Conservation (phyloP, 148 eudicot genomes). For the Cornus suecica region DNA sequence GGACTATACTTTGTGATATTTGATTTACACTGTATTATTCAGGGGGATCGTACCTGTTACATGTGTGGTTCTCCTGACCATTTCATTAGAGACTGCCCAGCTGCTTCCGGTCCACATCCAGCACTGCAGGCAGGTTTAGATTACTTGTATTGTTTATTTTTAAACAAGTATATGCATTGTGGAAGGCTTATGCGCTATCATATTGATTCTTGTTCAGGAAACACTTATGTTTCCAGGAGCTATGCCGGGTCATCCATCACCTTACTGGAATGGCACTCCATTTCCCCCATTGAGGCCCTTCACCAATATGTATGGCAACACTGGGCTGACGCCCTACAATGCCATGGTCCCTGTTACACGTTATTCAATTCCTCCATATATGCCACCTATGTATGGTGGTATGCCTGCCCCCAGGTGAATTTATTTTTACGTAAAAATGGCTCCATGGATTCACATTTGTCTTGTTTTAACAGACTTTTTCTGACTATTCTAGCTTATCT, state of each 20-base stretch:
- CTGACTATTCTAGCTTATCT: too few species aligned
- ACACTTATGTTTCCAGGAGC: slow-evolving; percentile 40
- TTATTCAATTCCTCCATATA: slow-evolving; percentile 40
- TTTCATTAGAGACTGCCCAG: slow-evolving; percentile 67
- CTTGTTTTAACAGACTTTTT: too few species aligned
- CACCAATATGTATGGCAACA: slow-evolving; percentile 44
- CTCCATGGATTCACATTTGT: background rate
- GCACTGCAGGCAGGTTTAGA: slow-evolving; percentile 31
- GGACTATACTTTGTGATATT: background rate
- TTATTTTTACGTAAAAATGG: background rate
- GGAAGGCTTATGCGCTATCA: background rate
- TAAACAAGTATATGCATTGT: background rate
- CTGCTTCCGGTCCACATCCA: slow-evolving; percentile 34
- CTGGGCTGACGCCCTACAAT: slow-evolving; percentile 55
- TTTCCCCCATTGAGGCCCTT: slow-evolving; percentile 39
- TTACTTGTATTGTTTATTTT: background rate
- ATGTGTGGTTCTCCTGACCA: slow-evolving; percentile 73
- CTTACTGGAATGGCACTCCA: slow-evolving; percentile 49
- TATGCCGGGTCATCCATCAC: slow-evolving; percentile 40
- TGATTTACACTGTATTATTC: slow-evolving; percentile 10
- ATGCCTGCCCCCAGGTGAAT: slow-evolving; percentile 47
- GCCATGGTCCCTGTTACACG: slow-evolving; percentile 44
- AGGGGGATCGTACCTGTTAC: slow-evolving; percentile 59
- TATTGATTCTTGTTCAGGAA: slow-evolving; percentile 28
- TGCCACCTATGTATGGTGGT: slow-evolving; percentile 39